Percentiles rank a stretch among this genome's conserved stretches.
Evolutionary conservation across 208 protist genomes (phyloP).

Genomic region (Histomonas meleagridis): DNA sequence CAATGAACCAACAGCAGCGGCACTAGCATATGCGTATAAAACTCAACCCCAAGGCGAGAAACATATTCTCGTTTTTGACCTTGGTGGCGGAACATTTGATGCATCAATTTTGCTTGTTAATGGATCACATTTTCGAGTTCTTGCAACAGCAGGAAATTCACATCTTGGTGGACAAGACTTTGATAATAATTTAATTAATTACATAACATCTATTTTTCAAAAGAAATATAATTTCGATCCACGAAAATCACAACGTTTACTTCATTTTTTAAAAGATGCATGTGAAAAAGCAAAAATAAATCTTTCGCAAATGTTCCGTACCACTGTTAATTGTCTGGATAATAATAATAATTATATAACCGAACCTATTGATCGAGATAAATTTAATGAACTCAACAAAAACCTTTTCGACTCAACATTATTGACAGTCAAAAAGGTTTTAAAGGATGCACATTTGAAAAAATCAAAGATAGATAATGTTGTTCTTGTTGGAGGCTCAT

Average conservation of each 20-base stretch:
- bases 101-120: conserved; percentile 96
- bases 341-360: conserved; percentile 84
- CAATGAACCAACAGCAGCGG: conserved; percentile 65
- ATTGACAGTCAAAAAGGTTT: conserved; percentile 74
- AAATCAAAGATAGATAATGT: conserved; percentile 69
- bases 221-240: conserved; percentile 61
- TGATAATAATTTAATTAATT: conserved; percentile 79
- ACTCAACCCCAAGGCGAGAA: conserved; percentile 53
- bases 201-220: conserved; percentile 87
- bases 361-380: conserved; percentile 74
- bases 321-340: conserved; percentile 81
- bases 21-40: conserved; percentile 58
- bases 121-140: conserved; percentile 66
- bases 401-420: too few relatives aligned
- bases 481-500: conserved; percentile 74
- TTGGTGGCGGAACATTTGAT: conserved; percentile 62
- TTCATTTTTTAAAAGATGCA: conserved; percentile 58
- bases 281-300: conserved; percentile 78
- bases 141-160: conserved; percentile 93
- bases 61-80: neutral
- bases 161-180: conserved; percentile 93
- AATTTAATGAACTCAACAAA: conserved; percentile 94
- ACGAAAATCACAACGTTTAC: conserved; percentile 54
- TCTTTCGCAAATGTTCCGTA: conserved; percentile 47
- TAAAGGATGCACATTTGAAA: conserved; percentile 74